A percentile compares a stretch with the other conserved stretches of the same genome.
Evolutionary conservation across 176 grass and related monocot genomes (phyloP).

Genomic region (Juncus inflexus): DNA sequence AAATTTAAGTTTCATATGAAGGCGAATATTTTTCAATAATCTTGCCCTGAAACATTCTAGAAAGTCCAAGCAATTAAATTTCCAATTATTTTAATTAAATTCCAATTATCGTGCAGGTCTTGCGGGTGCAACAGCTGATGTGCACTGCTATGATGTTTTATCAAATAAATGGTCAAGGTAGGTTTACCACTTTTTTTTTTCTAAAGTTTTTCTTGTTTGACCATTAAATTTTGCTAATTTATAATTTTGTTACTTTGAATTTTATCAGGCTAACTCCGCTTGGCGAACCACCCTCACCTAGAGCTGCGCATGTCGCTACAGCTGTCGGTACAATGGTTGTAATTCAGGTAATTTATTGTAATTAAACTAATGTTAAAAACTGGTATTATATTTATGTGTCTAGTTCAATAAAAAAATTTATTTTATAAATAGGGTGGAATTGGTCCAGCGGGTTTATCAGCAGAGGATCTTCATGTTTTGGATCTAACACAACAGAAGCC

Average conservation of each 20-base stretch:
- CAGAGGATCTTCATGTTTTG: conserved; percentile 99
- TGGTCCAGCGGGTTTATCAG: conserved; percentile 96
- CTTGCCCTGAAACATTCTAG: too few species aligned
- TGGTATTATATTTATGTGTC: neutral
- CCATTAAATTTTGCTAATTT: conserved; percentile 11
- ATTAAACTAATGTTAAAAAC: neutral
- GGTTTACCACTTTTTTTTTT: conserved; percentile 20
- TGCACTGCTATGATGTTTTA: conserved; percentile 93
- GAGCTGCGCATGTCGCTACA: conserved; percentile 97
- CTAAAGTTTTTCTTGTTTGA: conserved; percentile 23
- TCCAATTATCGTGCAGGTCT: conserved; percentile 57
- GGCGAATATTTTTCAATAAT: too few species aligned
- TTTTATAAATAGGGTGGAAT: conserved; percentile 72
- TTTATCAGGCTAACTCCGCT: conserved; percentile 79
- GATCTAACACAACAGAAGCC: conserved; percentile 93
- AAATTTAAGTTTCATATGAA: too few species aligned
- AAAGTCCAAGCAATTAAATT: too few species aligned
- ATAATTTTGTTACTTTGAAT: conserved; percentile 4
- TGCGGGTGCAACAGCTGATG: conserved; percentile 94
- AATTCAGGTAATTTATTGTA: conserved; percentile 68
- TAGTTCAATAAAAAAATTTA: too few species aligned
- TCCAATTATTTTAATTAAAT: conserved; percentile 15
- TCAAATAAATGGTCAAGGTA: conserved; percentile 99
- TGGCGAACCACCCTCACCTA: conserved; percentile 92
- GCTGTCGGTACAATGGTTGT: conserved; percentile 99